Conservation (phyloP, 192 early-diverging fungal genomes). For the Coemansia sp. region DNA sequence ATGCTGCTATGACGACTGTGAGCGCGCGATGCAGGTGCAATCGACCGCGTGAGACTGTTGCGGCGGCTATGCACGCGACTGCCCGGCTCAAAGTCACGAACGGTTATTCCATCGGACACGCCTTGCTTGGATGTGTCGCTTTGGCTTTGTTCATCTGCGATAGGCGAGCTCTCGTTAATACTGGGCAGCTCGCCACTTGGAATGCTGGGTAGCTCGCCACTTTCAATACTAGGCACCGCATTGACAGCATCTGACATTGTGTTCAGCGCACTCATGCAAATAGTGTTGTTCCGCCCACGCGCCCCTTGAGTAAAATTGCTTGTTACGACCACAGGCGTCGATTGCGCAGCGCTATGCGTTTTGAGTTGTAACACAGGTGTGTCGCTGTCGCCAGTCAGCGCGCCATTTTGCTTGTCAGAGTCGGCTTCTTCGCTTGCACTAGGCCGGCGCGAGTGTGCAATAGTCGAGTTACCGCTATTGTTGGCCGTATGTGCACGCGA, state of each 20-base stretch:
- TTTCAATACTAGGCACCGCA: conserved; percentile 1
- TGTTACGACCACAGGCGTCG: conserved; percentile 10
- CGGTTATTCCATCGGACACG: neutral
- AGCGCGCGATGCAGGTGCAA: conserved; percentile 18
- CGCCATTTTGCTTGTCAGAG: neutral
- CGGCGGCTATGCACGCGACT: conserved; percentile 28
- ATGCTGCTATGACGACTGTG: conserved; percentile 49
- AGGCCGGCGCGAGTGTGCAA: conserved; percentile 43
- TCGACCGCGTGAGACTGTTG: conserved; percentile 20
- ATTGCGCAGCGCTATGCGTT: conserved; percentile 3
- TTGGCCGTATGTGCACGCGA: conserved; percentile 38
- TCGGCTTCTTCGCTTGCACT: conserved; percentile 17
- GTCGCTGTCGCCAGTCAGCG: neutral
- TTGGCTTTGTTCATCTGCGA: neutral
- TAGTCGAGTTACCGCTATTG: conserved; percentile 46
- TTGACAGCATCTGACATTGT: conserved; percentile 16
- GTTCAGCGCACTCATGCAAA: conserved; percentile 27
- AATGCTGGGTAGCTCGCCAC: conserved; percentile 3
- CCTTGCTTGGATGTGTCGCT: neutral
- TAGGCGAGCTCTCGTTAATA: conserved; percentile 14
- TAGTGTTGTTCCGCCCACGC: conserved; percentile 27
- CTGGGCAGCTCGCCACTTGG: conserved; percentile 1
- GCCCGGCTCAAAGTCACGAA: conserved; percentile 1
- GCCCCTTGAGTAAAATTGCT: neutral
- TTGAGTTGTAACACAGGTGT: neutral